Evolutionary conservation across 129 eudicot species (phyloP).

Genomic region (Silybum marianum): DNA sequence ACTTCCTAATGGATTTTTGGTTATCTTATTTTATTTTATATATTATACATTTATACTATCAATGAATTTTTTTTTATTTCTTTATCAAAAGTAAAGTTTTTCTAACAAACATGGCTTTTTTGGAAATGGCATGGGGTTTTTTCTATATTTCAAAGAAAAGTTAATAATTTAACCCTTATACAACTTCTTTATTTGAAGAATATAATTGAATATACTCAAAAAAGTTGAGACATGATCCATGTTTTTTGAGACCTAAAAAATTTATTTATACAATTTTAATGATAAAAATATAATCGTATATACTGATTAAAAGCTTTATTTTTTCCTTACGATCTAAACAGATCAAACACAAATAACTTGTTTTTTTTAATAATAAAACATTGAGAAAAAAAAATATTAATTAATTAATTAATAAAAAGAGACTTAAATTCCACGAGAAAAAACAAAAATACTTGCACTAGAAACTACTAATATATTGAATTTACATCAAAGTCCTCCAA

Average conservation of each 20-base stretch:
- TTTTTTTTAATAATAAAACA: background rate
- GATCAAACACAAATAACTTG: background rate
- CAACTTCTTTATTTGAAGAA: no score
- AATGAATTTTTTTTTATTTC: no score
- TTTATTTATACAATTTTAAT: no score
- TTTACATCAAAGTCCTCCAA: conserved; percentile 11
- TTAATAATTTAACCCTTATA: no score
- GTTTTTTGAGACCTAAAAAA: background rate
- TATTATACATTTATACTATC: no score
- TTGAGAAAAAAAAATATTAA: background rate
- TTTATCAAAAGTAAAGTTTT: no score
- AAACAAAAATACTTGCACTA: background rate
- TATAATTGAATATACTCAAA: background rate
- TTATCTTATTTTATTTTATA: no score
- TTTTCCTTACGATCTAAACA: background rate
- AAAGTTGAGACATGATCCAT: background rate
- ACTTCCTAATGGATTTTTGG: no score
- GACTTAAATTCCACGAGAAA: background rate
- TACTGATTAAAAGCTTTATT: background rate
- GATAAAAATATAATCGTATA: no score
- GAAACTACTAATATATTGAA: conserved; percentile 17
- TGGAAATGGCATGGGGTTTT: no score
- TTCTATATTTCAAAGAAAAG: no score
- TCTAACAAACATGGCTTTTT: no score
- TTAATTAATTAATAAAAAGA: background rate